Percentiles rank a stretch among this genome's conserved stretches.
Conservation (phyloP, 176 grass and related monocot species). For the Dendrocalamus sinicus region DNA sequence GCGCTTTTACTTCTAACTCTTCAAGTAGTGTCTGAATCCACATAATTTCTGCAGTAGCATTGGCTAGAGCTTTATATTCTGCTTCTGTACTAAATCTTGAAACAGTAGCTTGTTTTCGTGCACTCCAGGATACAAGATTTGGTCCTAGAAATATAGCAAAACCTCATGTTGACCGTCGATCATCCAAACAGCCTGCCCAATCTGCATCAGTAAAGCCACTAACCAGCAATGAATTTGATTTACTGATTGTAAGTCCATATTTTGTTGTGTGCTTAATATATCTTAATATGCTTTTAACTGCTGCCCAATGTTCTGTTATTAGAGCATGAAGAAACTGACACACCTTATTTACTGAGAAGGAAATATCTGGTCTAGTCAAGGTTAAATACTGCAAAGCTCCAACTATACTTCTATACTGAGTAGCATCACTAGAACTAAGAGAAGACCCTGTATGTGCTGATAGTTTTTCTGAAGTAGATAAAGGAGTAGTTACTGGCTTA, state of each 20-base stretch:
- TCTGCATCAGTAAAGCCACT: not conserved
- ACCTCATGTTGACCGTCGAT: not conserved
- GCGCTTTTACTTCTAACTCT: not conserved
- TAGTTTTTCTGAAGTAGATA: no score
- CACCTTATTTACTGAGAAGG: no score
- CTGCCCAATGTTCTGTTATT: not conserved
- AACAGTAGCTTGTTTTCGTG: no score
- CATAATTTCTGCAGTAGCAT: not conserved
- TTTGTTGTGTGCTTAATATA: not conserved
- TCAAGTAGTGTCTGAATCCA: not conserved
- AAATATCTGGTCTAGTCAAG: no score
- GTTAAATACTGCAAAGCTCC: no score
- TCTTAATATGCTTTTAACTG: not conserved
- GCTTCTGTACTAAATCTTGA: no score
- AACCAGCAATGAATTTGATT: not conserved
- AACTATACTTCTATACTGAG: no score
- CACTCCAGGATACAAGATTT: no score
- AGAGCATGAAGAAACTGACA: not conserved
- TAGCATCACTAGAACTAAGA: no score
- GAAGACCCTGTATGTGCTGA: no score
- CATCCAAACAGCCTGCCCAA: not conserved
- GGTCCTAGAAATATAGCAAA: not conserved
- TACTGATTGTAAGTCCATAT: not conserved
- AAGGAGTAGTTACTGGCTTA: no score
- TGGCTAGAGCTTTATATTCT: not conserved